A percentile compares a stretch with the other conserved stretches of the same genome.
phyloP scores from a whole-genome alignment of 495 filamentous ascomycete genomes.

The Penicillium flavigenum region DNA sequence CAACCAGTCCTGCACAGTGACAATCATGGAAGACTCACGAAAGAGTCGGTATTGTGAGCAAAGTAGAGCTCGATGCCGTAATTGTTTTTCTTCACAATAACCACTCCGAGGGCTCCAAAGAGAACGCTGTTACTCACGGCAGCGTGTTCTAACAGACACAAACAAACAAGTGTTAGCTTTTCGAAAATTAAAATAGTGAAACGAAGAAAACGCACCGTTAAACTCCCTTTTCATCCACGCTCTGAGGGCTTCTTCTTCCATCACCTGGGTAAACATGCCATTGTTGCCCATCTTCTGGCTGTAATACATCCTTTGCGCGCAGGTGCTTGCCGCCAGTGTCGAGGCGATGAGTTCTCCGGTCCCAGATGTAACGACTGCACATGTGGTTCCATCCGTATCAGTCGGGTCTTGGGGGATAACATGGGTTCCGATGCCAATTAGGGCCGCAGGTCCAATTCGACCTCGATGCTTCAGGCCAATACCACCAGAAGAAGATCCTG shows the following conservation, averaged over 20 bases:
- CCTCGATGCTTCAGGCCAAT: slow-evolving; percentile 98
- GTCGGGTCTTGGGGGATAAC: slow-evolving; percentile 70
- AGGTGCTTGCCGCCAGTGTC: slow-evolving; percentile 75
- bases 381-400: slow-evolving; percentile 58
- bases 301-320: slow-evolving; percentile 73
- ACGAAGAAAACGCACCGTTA: slow-evolving; percentile 51
- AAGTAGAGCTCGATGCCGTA: slow-evolving; percentile 77
- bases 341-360: slow-evolving; percentile 98
- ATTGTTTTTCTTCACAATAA: slow-evolving; percentile 75
- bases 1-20: too few species aligned
- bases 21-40: slow-evolving; percentile 47
- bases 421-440: slow-evolving; percentile 86
- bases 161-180: slow-evolving; percentile 20
- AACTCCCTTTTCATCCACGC: slow-evolving; percentile 76
- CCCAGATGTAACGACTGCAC: slow-evolving; percentile 83
- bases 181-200: not conserved
- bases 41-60: slow-evolving; percentile 90
- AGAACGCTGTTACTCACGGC: slow-evolving; percentile 70
- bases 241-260: slow-evolving; percentile 70
- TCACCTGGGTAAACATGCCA: slow-evolving; percentile 60
- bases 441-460: slow-evolving; percentile 84
- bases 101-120: slow-evolving; percentile 74
- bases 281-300: slow-evolving; percentile 55
- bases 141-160: slow-evolving; percentile 57
- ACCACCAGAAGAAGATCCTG: slow-evolving; percentile 96